Evolutionary conservation across 306 rosid genomes (phyloP).

Genomic region (Quercus berberidifolia): DNA sequence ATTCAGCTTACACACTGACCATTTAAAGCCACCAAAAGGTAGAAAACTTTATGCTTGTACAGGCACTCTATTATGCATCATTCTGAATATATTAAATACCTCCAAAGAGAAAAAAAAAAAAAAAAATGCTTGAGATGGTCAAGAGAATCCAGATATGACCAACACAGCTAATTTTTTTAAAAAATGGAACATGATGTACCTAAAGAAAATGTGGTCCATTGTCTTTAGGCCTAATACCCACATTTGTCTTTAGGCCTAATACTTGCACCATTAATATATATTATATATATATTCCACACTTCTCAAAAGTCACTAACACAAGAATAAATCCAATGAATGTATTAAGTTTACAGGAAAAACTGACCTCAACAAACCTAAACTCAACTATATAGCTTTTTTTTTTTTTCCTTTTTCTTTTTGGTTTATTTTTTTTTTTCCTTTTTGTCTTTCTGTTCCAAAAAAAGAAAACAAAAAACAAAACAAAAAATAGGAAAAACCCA

Average conservation of each 20-base stretch:
- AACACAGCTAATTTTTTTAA: constrained; percentile 26
- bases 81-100: constrained; percentile 16
- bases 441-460: constrained; percentile 30
- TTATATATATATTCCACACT: constrained; percentile 62
- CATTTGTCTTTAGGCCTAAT: constrained; percentile 30
- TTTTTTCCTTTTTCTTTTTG: background rate
- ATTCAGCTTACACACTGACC: background rate
- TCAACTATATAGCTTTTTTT: constrained; percentile 41
- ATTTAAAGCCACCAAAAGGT: background rate
- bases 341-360: constrained; percentile 42
- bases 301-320: constrained; percentile 62
- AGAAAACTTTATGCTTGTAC: too few relatives aligned
- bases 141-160: constrained; percentile 40
- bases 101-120: constrained; percentile 8
- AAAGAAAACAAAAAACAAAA: background rate
- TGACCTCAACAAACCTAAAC: constrained; percentile 67
- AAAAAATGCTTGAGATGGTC: constrained; percentile 19
- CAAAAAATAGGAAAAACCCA: constrained; percentile 37
- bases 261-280: constrained; percentile 48
- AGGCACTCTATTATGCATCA: constrained; percentile 13
- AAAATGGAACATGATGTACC: constrained; percentile 36
- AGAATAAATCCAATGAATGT: constrained; percentile 97
- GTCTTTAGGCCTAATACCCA: constrained; percentile 34
- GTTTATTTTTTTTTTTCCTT: constrained; percentile 26
- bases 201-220: constrained; percentile 32